Conservation (phyloP, 106 monocot genomes). For the Dioscorea zingiberensis region DNA sequence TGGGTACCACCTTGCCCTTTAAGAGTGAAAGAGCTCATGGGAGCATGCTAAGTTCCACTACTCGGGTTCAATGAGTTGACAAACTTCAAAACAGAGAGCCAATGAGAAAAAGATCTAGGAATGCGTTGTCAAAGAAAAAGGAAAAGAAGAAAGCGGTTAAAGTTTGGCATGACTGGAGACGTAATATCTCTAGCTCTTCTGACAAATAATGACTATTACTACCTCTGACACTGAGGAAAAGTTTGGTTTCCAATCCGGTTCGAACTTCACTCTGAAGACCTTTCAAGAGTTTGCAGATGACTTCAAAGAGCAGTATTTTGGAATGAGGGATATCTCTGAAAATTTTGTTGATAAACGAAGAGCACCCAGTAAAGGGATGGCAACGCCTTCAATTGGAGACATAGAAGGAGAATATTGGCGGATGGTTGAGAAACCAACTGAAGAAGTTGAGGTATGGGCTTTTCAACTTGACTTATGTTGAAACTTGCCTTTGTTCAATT, state of each 20-base stretch:
- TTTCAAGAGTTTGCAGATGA: conserved; percentile 66
- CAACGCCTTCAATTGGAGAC: conserved; percentile 64
- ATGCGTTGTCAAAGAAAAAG: conserved; percentile 48
- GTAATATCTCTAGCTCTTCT: conserved; percentile 30
- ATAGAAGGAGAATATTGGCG: conserved; percentile 99
- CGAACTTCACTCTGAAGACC: conserved; percentile 70
- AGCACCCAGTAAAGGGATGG: conserved; percentile 29
- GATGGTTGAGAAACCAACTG: conserved; percentile 73
- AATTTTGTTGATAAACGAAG: conserved; percentile 3
- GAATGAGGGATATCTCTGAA: conserved; percentile 17
- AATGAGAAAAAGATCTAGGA: conserved; percentile 50
- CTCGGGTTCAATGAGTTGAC: conserved; percentile 78
- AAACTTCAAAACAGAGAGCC: conserved; percentile 97
- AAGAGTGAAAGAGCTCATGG: conserved; percentile 63
- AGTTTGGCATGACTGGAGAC: conserved; percentile 80
- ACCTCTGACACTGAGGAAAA: conserved; percentile 80
- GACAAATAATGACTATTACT: conserved; percentile 49
- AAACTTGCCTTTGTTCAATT: no score
- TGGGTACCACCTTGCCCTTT: conserved; percentile 83
- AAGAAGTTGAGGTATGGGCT: conserved; percentile 71
- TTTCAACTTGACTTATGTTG: no score
- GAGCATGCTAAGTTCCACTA: conserved; percentile 52
- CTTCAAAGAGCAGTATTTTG: conserved; percentile 75
- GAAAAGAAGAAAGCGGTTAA: conserved; percentile 76
- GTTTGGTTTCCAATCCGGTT: conserved; percentile 94